phyloP scores from a whole-genome alignment of 148 eudicot species.

The Arbutus unedo region DNA sequence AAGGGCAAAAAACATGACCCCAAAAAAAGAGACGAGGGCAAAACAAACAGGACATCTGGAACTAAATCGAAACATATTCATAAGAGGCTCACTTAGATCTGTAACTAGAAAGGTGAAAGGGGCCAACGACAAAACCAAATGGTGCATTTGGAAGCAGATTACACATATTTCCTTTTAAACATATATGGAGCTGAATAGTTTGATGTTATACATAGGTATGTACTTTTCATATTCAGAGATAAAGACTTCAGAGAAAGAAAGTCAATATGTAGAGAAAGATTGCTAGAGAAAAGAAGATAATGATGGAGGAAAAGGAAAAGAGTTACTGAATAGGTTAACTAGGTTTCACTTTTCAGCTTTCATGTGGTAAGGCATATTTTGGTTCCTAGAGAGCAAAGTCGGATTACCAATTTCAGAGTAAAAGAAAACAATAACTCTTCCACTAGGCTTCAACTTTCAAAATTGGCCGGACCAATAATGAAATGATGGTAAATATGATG shows the following conservation, averaged over 20 bases:
- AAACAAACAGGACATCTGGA: neutral
- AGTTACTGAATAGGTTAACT: neutral
- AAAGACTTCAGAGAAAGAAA: neutral
- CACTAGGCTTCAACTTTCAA: neutral
- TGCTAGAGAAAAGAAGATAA: neutral
- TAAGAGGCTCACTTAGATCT: neutral
- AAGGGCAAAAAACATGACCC: neutral
- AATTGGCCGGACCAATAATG: neutral
- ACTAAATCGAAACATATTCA: too few relatives aligned
- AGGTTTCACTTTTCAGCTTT: neutral
- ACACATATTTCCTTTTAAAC: neutral
- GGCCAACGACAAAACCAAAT: neutral
- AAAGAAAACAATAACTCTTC: neutral
- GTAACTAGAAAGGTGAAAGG: neutral
- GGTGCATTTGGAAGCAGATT: conserved; percentile 1
- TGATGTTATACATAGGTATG: too few relatives aligned
- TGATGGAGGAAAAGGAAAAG: neutral
- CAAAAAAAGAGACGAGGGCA: neutral
- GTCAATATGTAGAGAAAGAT: neutral
- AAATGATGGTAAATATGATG: neutral
- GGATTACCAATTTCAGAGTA: neutral
- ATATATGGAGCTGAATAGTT: too few relatives aligned
- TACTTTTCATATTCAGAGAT: neutral
- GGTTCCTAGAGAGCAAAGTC: neutral
- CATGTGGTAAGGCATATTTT: neutral